Conservation (phyloP, 805 yeast species). For the Barnettozyma vustinii region DNA sequence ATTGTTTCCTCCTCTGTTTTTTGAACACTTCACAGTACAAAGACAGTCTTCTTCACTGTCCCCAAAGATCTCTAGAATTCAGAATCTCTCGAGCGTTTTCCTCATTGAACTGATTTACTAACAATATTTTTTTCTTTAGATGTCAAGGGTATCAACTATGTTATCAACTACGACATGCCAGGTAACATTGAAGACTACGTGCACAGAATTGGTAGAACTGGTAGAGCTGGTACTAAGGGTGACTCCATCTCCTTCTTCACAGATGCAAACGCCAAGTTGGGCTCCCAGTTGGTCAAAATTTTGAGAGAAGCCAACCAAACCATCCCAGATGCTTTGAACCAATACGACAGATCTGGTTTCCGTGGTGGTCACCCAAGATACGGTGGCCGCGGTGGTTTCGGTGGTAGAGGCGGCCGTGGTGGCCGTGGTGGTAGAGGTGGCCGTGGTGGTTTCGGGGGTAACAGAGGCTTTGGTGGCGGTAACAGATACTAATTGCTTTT, state of each 20-base stretch:
- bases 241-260: constrained; percentile 95
- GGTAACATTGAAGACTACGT: constrained; percentile 97
- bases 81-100: not conserved
- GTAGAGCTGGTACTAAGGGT: constrained; percentile 97
- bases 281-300: constrained; percentile 84
- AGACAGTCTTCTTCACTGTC: not conserved
- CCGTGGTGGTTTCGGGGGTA: constrained; percentile 14
- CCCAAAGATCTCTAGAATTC: not conserved
- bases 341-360: constrained; percentile 70
- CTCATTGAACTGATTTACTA: constrained; percentile 20
- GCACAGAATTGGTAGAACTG: constrained; percentile 99
- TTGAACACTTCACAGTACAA: not conserved
- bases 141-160: constrained; percentile 94
- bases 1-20: not conserved
- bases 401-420: constrained; percentile 34
- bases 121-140: constrained; percentile 46
- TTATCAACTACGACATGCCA: constrained; percentile 91
- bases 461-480: constrained; percentile 17
- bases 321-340: constrained; percentile 73
- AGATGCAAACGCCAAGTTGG: constrained; percentile 78
- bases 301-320: constrained; percentile 94
- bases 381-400: constrained; percentile 31
- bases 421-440: constrained; percentile 19
- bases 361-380: constrained; percentile 51
- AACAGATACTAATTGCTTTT: constrained; percentile 9